Percentiles rank a stretch among this genome's conserved stretches.
Conservation (phyloP, 139 green algal species). For the Closterium sp. region DNA sequence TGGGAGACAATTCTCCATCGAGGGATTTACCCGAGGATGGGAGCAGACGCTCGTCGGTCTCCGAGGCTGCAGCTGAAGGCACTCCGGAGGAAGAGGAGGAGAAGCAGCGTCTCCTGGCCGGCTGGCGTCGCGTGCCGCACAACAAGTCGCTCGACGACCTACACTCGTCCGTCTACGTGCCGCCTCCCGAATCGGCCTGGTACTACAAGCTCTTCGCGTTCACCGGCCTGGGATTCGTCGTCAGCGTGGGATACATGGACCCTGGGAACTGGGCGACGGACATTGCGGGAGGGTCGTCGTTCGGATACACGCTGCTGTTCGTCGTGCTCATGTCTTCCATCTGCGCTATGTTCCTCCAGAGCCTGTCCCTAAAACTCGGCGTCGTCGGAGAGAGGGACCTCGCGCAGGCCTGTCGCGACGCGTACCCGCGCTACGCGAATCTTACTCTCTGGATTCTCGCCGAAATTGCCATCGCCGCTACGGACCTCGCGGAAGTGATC, state of each 20-base stretch:
- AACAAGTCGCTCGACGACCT: background rate
- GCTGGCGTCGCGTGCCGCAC: background rate
- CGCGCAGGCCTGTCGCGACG: constrained; percentile 63
- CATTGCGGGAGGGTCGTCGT: constrained; percentile 48
- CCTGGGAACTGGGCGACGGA: constrained; percentile 65
- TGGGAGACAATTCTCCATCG: background rate
- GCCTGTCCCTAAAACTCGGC: constrained; percentile 61
- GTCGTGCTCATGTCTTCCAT: constrained; percentile 59
- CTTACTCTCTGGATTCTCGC: constrained; percentile 61
- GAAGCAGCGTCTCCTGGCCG: background rate
- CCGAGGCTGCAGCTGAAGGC: background rate
- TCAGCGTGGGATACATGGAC: constrained; percentile 69
- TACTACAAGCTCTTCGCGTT: constrained; percentile 57
- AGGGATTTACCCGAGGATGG: background rate
- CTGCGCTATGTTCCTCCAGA: constrained; percentile 64
- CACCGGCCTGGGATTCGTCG: constrained; percentile 57
- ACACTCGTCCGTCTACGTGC: constrained; percentile 2
- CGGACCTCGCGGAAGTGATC: constrained; percentile 61
- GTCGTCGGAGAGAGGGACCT: constrained; percentile 59
- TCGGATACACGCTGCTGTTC: constrained; percentile 64
- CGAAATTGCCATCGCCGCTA: constrained; percentile 67
- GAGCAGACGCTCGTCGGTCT: background rate
- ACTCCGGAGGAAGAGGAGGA: background rate
- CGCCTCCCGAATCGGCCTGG: background rate
- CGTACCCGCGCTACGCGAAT: constrained; percentile 53